phyloP scores from a whole-genome alignment of 2,329 filamentous ascomycete species.

The Neodidymelliopsis sp. region DNA sequence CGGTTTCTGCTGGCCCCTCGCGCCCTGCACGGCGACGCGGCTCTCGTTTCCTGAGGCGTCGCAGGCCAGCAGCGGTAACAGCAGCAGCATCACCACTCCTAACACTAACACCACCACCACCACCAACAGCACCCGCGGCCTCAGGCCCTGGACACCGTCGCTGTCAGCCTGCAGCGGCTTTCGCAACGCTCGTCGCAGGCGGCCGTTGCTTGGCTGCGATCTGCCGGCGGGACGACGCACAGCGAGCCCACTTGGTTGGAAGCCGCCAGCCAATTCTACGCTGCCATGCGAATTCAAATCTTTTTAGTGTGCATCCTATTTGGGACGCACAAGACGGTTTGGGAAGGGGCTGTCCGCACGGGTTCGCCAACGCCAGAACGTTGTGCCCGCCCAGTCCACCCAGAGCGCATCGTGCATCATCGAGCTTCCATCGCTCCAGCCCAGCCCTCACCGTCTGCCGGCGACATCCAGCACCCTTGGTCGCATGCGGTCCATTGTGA shows the following conservation, averaged over 20 bases:
- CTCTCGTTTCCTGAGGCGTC: slow-evolving; percentile 12
- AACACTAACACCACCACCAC: too few species aligned
- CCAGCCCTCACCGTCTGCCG: slow-evolving; percentile 16
- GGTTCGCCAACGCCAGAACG: slow-evolving; percentile 20
- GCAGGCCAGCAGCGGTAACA: slow-evolving; percentile 7
- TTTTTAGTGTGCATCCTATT: slow-evolving; percentile 17
- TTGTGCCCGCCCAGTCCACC: slow-evolving; percentile 17
- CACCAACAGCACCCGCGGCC: not conserved
- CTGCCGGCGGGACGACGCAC: slow-evolving; percentile 29
- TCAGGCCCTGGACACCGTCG: slow-evolving; percentile 6
- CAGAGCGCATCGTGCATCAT: slow-evolving; percentile 18
- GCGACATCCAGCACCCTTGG: slow-evolving; percentile 22
- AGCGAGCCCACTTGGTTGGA: slow-evolving; percentile 28
- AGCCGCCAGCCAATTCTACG: slow-evolving; percentile 19
- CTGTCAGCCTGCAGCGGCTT: slow-evolving; percentile 18
- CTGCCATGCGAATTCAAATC: slow-evolving; percentile 32
- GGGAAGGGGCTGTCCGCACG: slow-evolving; percentile 23
- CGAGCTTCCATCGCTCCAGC: slow-evolving; percentile 11
- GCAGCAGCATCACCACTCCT: too few species aligned
- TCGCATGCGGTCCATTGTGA: slow-evolving; percentile 19
- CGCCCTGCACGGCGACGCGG: slow-evolving; percentile 12
- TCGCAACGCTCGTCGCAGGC: slow-evolving; percentile 19
- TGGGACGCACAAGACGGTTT: slow-evolving; percentile 27
- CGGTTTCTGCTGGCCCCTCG: slow-evolving; percentile 23
- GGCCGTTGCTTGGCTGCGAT: slow-evolving; percentile 31